Evolutionary conservation across 352 stramenopile species (phyloP).

Genomic region (Pilasporangium apinafurcum): DNA sequence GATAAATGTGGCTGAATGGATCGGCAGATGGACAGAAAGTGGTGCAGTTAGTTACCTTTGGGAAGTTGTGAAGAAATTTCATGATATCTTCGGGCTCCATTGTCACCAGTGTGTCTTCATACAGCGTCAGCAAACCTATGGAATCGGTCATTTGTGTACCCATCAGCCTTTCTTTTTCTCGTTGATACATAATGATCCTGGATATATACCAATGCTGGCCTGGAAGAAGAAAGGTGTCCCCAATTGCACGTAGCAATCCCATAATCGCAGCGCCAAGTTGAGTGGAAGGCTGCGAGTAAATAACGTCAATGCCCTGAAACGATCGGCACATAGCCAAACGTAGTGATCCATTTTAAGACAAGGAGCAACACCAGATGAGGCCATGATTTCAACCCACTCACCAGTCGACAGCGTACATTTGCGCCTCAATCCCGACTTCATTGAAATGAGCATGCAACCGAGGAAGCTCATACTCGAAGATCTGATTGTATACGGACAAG

Average conservation of each 20-base stretch:
- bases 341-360: background rate
- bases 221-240: constrained; percentile 86
- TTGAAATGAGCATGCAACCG: constrained; percentile 57
- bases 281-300: constrained; percentile 76
- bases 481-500: constrained; percentile 68
- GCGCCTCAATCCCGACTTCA: constrained; percentile 63
- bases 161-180: too few relatives aligned
- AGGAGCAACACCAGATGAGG: background rate
- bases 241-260: constrained; percentile 78
- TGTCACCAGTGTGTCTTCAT: constrained; percentile 53
- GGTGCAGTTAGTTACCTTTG: constrained; percentile 20
- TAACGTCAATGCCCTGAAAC: constrained; percentile 59
- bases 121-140: constrained; percentile 61
- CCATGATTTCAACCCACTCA: constrained; percentile 14
- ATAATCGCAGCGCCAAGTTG: constrained; percentile 66
- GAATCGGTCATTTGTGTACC: background rate
- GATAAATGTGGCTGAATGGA: background rate
- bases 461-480: constrained; percentile 78
- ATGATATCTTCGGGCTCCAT: constrained; percentile 80
- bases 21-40: background rate
- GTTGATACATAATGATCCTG: background rate
- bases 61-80: constrained; percentile 75
- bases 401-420: constrained; percentile 88
- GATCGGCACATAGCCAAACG: background rate
- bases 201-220: constrained; percentile 62